phyloP scores from a whole-genome alignment of 2,329 filamentous ascomycete genomes.

The Diaporthe australafricana region DNA sequence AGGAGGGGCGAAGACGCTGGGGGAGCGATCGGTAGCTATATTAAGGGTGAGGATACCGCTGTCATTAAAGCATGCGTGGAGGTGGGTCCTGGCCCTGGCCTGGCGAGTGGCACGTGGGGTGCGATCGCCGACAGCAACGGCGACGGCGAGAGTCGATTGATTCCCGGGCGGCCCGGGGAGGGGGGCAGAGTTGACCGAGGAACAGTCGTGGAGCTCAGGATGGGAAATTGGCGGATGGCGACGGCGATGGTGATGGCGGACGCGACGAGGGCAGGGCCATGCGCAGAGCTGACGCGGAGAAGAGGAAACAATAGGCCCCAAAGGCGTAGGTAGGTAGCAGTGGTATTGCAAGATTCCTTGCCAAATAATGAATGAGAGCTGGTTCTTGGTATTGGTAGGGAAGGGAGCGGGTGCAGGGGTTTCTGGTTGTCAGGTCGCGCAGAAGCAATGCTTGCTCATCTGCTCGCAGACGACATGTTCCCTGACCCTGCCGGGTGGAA shows the following conservation, averaged over 20 bases:
- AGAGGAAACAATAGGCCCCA: slow-evolving; percentile 10
- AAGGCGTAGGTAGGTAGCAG: slow-evolving; percentile 1
- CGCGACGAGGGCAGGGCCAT: background rate
- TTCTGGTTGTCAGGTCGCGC: background rate
- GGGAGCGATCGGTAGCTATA: slow-evolving; percentile 33
- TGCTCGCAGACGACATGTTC: slow-evolving; percentile 1
- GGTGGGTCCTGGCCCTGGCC: slow-evolving; percentile 34
- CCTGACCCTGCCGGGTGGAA: slow-evolving; percentile 17
- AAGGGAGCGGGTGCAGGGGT: background rate
- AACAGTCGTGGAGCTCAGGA: background rate
- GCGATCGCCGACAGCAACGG: slow-evolving; percentile 16
- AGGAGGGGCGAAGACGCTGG: slow-evolving; percentile 9
- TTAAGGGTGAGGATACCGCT: slow-evolving; percentile 35
- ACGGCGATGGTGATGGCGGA: background rate
- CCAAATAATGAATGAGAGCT: background rate
- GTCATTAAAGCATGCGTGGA: slow-evolving; percentile 38
- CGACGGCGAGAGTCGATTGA: slow-evolving; percentile 9
- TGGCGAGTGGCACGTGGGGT: slow-evolving; percentile 28
- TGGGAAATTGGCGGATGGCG: slow-evolving; percentile 3
- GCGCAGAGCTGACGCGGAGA: slow-evolving; percentile 6
- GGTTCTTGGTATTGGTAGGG: slow-evolving; percentile 11
- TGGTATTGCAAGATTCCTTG: slow-evolving; percentile 12
- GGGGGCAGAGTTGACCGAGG: background rate
- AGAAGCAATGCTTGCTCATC: slow-evolving; percentile 15
- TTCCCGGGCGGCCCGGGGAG: background rate